Percentiles rank a stretch among this genome's conserved stretches.
Conservation (phyloP, 2,329 filamentous ascomycete species). For the Tothia fuscella region DNA sequence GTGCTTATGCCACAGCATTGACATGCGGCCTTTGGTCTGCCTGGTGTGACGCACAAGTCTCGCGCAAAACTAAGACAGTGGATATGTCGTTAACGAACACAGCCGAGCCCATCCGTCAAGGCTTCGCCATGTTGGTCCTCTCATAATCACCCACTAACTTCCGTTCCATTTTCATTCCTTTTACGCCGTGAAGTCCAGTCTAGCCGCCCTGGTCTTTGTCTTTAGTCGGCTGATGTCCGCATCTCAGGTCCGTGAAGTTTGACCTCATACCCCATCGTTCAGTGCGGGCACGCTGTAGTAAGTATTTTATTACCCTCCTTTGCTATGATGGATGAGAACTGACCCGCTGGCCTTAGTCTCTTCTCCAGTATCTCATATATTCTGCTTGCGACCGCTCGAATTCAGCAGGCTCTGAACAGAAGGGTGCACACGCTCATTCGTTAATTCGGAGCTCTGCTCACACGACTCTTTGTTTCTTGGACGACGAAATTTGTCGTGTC, state of each 20-base stretch:
- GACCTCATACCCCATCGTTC: background rate
- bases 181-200: background rate
- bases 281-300: conserved; percentile 5
- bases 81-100: too few species aligned
- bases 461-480: background rate
- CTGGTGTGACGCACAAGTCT: conserved; percentile 5
- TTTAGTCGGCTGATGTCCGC: background rate
- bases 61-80: background rate
- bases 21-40: background rate
- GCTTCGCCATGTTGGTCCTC: background rate
- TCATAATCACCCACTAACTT: background rate
- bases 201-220: background rate
- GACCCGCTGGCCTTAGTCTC: background rate
- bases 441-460: background rate
- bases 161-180: background rate
- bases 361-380: background rate
- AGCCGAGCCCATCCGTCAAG: background rate
- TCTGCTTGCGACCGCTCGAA: background rate
- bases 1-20: background rate
- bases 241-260: background rate
- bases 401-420: conserved; percentile 2
- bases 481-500: too few species aligned
- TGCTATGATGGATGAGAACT: too few species aligned
- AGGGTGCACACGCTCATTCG: background rate
- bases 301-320: background rate